Conservation (phyloP, 768 basidiomycete genomes). For the Kwoniella dejecticola region DNA sequence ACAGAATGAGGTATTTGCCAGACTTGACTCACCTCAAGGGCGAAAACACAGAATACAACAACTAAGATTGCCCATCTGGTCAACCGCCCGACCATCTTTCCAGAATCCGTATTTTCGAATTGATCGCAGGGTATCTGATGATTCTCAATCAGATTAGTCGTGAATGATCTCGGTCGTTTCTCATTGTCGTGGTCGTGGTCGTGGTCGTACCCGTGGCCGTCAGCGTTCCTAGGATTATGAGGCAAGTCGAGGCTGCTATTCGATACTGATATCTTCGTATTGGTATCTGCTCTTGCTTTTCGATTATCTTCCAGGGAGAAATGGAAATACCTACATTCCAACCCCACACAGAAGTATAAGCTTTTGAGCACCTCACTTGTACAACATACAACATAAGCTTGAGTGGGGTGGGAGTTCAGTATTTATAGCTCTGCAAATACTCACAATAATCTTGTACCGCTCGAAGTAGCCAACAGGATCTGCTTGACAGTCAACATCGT, state of each 20-base stretch:
- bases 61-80: neutral
- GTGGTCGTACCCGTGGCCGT: no score
- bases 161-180: neutral
- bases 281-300: neutral
- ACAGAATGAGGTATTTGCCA: no score
- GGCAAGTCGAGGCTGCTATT: no score
- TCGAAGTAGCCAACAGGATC: neutral
- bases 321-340: neutral
- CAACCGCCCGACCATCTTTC: neutral
- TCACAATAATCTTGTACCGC: neutral
- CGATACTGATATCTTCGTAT: neutral
- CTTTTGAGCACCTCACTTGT: no score
- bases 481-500: conserved; percentile 2
- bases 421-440: no score
- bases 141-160: neutral
- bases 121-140: neutral
- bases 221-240: no score
- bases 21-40: neutral
- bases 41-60: neutral
- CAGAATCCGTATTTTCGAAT: neutral
- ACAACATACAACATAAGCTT: no score
- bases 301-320: neutral
- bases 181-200: neutral
- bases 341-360: no score
- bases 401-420: no score